These are phyloP conservation scores for Vitis hybrid DNA, from an alignment of 177 flowering plant species.

Conservation along the genomic window DNA sequence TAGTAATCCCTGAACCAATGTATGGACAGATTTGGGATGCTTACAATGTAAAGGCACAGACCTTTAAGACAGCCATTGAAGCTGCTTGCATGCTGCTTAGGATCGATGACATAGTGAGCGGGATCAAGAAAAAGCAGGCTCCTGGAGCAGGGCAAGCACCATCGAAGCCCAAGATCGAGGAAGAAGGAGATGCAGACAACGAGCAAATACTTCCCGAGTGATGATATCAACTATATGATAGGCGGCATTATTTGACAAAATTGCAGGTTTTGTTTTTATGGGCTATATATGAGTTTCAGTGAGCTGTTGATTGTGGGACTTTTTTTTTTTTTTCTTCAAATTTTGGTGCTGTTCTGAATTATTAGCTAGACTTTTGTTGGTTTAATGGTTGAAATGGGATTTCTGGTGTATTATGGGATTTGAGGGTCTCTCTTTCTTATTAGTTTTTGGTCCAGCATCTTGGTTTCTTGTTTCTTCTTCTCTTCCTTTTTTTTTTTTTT, in stretches of 20 bases:
- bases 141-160: conserved; percentile 69
- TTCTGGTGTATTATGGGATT: no score
- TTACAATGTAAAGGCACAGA: conserved; percentile 91
- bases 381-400: no score
- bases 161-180: conserved; percentile 69
- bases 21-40: conserved; percentile 86
- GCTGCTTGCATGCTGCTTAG: conserved; percentile 98
- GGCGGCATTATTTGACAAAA: no score
- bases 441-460: no score
- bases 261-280: no score
- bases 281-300: not conserved
- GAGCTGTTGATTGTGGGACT: not conserved
- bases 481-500: no score
- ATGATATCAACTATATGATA: conserved; percentile 1
- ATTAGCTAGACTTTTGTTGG: no score
- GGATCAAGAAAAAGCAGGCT: conserved; percentile 91
- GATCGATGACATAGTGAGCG: conserved; percentile 96
- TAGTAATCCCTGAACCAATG: not conserved
- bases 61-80: conserved; percentile 95
- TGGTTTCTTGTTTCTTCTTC: no score
- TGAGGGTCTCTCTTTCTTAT: no score
- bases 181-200: conserved; percentile 85
- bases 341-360: no score
- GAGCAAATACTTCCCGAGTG: conserved; percentile 88
- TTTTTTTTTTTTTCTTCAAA: no score